phyloP scores from a whole-genome alignment of 2,329 filamentous ascomycete genomes.

The Pseudomassariella vexata region DNA sequence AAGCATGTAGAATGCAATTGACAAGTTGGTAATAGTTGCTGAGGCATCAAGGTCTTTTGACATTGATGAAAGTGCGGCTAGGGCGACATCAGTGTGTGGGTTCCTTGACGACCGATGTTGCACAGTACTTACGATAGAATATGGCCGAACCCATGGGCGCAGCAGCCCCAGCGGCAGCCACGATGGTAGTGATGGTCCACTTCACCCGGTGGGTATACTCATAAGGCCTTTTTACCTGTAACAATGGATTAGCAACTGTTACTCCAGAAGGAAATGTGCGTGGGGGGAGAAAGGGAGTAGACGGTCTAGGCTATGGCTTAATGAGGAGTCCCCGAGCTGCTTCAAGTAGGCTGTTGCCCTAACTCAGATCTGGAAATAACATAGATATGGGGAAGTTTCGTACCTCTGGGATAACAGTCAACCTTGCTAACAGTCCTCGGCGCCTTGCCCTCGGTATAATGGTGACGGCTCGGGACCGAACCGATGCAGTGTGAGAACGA shows the following conservation, averaged over 20 bases:
- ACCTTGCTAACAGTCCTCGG: slow-evolving; percentile 43
- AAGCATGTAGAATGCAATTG: slow-evolving; percentile 76
- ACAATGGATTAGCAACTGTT: no score
- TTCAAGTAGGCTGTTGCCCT: no score
- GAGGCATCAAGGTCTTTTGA: slow-evolving; percentile 55
- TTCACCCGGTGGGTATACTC: slow-evolving; percentile 70
- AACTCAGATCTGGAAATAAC: no score
- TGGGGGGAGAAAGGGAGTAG: no score
- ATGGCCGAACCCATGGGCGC: slow-evolving; percentile 82
- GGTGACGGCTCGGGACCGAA: slow-evolving; percentile 5
- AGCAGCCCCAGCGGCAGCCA: slow-evolving; percentile 70
- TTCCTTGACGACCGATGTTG: slow-evolving; percentile 2
- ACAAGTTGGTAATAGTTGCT: slow-evolving; percentile 65
- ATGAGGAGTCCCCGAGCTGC: no score
- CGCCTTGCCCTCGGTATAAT: slow-evolving; percentile 6
- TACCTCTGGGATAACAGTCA: slow-evolving; percentile 73
- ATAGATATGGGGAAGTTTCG: no score
- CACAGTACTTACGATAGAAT: slow-evolving; percentile 60
- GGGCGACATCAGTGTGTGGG: slow-evolving; percentile 8
- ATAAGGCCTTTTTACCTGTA: slow-evolving; percentile 68
- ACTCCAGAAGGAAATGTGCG: no score
- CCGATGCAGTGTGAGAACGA: slow-evolving; percentile 6
- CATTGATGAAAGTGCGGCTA: slow-evolving; percentile 65
- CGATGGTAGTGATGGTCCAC: slow-evolving; percentile 76
- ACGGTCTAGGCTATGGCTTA: no score